phyloP scores from a whole-genome alignment of 2,329 filamentous ascomycete genomes.

The Diaporthe nobilis region DNA sequence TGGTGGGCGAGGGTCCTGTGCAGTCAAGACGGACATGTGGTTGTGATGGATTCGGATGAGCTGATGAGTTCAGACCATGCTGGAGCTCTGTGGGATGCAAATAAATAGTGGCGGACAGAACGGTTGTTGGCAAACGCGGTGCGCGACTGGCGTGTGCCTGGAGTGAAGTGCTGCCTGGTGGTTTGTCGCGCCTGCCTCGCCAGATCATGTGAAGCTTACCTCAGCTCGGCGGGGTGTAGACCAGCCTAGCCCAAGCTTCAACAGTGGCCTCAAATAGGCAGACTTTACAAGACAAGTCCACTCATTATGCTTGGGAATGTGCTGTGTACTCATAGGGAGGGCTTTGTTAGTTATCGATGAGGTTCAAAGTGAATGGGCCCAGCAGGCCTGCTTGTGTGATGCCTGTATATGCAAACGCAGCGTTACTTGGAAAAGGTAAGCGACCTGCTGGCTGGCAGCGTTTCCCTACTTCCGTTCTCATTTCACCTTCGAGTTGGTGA shows the following conservation, averaged over 20 bases:
- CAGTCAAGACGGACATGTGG: background rate
- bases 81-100: background rate
- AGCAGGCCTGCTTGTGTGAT: background rate
- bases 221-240: background rate
- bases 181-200: constrained; percentile 25
- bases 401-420: background rate
- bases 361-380: background rate
- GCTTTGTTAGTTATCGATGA: background rate
- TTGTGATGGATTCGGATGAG: background rate
- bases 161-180: constrained; percentile 31
- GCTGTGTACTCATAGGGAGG: background rate
- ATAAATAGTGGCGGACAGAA: background rate
- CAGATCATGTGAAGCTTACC: constrained; percentile 35
- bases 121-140: background rate
- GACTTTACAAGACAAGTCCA: background rate
- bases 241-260: background rate
- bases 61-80: background rate
- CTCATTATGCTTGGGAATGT: background rate
- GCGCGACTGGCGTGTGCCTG: constrained; percentile 15
- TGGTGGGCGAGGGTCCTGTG: constrained; percentile 43
- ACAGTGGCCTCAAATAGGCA: background rate
- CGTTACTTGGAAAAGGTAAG: background rate
- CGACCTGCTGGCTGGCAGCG: background rate
- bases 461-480: background rate
- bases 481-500: background rate